Conservation (phyloP, 2,329 filamentous ascomycete species). For the Colletotrichum musicola region DNA sequence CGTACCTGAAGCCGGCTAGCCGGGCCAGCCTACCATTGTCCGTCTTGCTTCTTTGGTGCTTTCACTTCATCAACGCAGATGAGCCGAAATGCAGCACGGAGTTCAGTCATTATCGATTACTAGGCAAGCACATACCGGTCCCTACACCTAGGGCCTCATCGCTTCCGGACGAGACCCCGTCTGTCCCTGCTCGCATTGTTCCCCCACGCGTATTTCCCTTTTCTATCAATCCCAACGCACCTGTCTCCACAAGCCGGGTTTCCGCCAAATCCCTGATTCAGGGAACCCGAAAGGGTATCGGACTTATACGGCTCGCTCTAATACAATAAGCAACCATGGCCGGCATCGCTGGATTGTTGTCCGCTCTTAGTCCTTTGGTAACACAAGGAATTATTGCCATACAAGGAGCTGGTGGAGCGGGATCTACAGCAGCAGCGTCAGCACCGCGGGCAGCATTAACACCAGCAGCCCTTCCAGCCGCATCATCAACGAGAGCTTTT, state of each 20-base stretch:
- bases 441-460: background rate
- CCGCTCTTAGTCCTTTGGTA: conserved; percentile 11
- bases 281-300: background rate
- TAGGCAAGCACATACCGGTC: conserved; percentile 1
- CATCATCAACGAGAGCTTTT: background rate
- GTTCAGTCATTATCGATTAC: background rate
- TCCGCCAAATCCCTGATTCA: conserved; percentile 13
- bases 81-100: background rate
- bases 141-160: conserved; percentile 1
- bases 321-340: conserved; percentile 18
- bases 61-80: conserved; percentile 1
- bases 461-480: background rate
- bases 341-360: background rate
- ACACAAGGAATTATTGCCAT: conserved; percentile 2
- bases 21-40: background rate
- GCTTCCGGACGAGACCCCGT: conserved; percentile 2
- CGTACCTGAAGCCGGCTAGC: background rate
- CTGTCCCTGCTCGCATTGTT: background rate
- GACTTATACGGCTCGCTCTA: background rate
- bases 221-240: background rate
- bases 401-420: background rate
- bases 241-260: conserved; percentile 11
- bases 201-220: background rate
- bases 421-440: background rate
- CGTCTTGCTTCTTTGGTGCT: background rate